Base-by-base conservation (phyloP, 106 monocot species). In the Dendrobium huoshanense region DNA sequence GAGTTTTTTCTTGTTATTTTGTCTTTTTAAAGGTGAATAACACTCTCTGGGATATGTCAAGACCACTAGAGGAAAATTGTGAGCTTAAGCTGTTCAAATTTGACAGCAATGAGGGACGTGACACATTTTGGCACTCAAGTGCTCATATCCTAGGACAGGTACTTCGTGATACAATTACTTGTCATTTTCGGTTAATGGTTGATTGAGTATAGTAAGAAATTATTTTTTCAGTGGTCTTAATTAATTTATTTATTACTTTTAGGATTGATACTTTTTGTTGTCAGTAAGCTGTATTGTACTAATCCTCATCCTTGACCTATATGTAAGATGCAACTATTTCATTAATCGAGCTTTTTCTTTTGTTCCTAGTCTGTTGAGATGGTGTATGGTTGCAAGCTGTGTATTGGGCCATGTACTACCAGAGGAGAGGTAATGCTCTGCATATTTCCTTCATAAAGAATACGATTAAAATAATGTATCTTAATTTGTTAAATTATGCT, bases 61-160 rank as follows among this genome's bases (percentile, higher is more conserved):
- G 99, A 75, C 99, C 99, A 45, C 84, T 99, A 5, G 99, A 99
- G 37, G 99, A 78, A 29, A 93, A 91, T 49, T 99, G 93, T 72
- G 82, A 91, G 10, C 76, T 99, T 81, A 93, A 93, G 81, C 44
- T 99, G 47, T 95, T 95, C 68, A 95, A 93, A 79, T 95, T 91
- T 83, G 91, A 95, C 47, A 86, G 86, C 47, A 73, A 88, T 77
- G 95, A 99, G 87, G 99, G 99, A 20, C 91, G 95, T 59, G 95
- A 99, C 79, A 99, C 99, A 17, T 95, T 99, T 84, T 99, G 99
- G 99, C 99, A 99, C 85, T 99, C 99, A 4, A 99, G 99, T 85
- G 99, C 99, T 78, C 99, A 99, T 84, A 99, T 99, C 58, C 93
- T 99, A 81, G 95, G 99, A 59, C 84, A 99, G 95, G 98, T 99